A percentile compares a stretch with the other conserved stretches of the same genome.
These are phyloP conservation scores for Hemileccinum rubropunctum DNA, from an alignment of 768 basidiomycete genomes.

Conservation along the genomic window DNA sequence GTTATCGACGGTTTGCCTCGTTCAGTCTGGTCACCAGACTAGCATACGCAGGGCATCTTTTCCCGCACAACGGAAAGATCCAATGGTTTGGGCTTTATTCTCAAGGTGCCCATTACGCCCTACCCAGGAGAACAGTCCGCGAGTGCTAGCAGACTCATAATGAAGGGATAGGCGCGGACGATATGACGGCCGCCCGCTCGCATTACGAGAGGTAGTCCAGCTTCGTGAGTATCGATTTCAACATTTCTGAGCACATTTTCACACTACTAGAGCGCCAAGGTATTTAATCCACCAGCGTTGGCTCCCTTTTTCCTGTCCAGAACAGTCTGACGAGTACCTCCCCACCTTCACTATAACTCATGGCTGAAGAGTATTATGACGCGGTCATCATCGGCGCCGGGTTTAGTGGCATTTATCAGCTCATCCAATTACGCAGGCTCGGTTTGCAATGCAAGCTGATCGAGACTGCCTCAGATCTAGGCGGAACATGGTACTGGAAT, in stretches of 20 bases:
- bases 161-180: too few species aligned
- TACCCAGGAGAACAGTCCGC: too few species aligned
- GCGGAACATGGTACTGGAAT: slow-evolving; percentile 14
- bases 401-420: slow-evolving; percentile 8
- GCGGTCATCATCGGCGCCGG: slow-evolving; percentile 9
- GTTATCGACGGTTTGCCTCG: too few species aligned
- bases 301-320: neutral
- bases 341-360: neutral
- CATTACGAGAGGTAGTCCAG: too few species aligned
- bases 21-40: too few species aligned
- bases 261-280: neutral
- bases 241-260: neutral
- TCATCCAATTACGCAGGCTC: slow-evolving; percentile 10
- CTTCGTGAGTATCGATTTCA: too few species aligned
- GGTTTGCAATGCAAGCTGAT: slow-evolving; percentile 5
- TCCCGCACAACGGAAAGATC: too few species aligned
- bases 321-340: neutral
- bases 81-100: too few species aligned
- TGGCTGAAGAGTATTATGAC: slow-evolving; percentile 8
- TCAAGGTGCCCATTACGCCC: too few species aligned
- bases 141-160: too few species aligned
- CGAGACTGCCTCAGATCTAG: slow-evolving; percentile 7
- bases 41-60: too few species aligned
- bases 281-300: neutral
- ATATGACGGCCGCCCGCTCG: too few species aligned